Evolutionary conservation across 768 basidiomycete genomes (phyloP).

Genomic region (Xerocomus brunneocitrinus): DNA sequence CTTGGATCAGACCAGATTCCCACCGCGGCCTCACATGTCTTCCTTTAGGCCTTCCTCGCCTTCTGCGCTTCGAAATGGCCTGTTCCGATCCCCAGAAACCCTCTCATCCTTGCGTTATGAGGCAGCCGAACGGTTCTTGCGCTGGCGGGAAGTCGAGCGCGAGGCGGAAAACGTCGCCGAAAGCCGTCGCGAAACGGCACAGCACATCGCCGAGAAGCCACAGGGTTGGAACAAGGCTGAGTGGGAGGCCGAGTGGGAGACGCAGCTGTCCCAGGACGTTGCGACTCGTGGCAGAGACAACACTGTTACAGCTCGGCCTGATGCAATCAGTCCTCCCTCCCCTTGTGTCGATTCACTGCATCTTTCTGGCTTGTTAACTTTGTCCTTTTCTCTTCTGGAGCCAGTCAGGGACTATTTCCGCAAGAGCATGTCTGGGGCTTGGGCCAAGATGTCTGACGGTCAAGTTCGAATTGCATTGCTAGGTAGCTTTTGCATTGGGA

Average conservation of each 20-base stretch:
- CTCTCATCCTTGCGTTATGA: conserved; percentile 54
- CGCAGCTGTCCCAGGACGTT: conserved; percentile 56
- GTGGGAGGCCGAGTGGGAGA: conserved; percentile 68
- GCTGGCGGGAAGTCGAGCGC: conserved; percentile 67
- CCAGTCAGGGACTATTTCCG: conserved; percentile 35
- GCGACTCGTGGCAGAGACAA: conserved; percentile 45
- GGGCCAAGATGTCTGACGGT: conserved; percentile 23
- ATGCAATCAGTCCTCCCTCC: conserved; percentile 9
- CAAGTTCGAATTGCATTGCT: conserved; percentile 33
- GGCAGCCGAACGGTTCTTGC: conserved; percentile 64
- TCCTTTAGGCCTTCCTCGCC: conserved; percentile 52
- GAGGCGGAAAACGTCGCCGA: conserved; percentile 43
- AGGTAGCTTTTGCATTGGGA: conserved; percentile 42
- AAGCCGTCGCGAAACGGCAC: conserved; percentile 24
- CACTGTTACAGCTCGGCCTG: conserved; percentile 21
- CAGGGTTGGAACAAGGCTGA: conserved; percentile 53
- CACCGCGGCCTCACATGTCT: conserved; percentile 39
- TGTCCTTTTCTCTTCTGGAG: conserved; percentile 57
- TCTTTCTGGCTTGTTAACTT: conserved; percentile 55
- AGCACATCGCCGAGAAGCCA: conserved; percentile 18
- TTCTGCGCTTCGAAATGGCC: conserved; percentile 48
- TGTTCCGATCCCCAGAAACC: conserved; percentile 63
- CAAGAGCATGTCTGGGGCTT: conserved; percentile 19
- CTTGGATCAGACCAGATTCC: conserved; percentile 29
- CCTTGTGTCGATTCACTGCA: conserved; percentile 62